Evolutionary conservation across 2,329 filamentous ascomycete species (phyloP), one percentile per base, ranked within the genome.

Genomic region (Penicillium sp.): DNA sequence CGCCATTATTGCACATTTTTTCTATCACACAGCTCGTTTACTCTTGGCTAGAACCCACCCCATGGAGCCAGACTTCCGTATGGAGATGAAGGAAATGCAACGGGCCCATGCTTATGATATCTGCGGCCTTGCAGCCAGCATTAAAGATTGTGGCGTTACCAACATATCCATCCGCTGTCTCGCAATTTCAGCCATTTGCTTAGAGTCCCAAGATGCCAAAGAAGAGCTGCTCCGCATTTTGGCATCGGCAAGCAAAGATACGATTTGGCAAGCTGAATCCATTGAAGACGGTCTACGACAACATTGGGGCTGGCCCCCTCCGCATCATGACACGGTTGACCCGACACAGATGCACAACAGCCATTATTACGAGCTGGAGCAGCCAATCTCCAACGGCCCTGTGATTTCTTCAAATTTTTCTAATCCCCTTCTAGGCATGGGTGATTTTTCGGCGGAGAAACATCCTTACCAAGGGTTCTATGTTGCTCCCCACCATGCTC

Each of bases 11-110:
- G 91, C 90, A 3, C 85, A 91, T 43, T 80, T 97, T 8, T 92
- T 96, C 71, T 97, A 95, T 69, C 92, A 97, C 69, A 94, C 90
- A 0, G 87, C 90, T 19, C 88, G 93, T 75, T 88, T 90, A 59
- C 77, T 97, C 29, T 82, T 97, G 5, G 85, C 89, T 3, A 90
- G 93, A 62, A 87, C 87, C 19, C 88, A 96, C 69, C 92, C 92
- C 0, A 81, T 87, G 33, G 78, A 83, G 10, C 77, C 81, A 7
- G 80, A 84, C 33, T 78, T 79, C 16, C 80, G 81, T 2, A 78
- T 84, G 3, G 87, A 91, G 55, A 90, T 93, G 84, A 83, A 83
- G 43, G 79, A 82, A 4, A 81, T 89, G 67, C 87, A 89, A 63
- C 79, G 87, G 45, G 84, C 85, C 57, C 91, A 97, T 68, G 88